Percentiles rank a stretch among this genome's conserved stretches.
These are phyloP conservation scores for Candida tammaniensis DNA, from an alignment of 805 yeast genomes.

Conservation along the genomic window DNA sequence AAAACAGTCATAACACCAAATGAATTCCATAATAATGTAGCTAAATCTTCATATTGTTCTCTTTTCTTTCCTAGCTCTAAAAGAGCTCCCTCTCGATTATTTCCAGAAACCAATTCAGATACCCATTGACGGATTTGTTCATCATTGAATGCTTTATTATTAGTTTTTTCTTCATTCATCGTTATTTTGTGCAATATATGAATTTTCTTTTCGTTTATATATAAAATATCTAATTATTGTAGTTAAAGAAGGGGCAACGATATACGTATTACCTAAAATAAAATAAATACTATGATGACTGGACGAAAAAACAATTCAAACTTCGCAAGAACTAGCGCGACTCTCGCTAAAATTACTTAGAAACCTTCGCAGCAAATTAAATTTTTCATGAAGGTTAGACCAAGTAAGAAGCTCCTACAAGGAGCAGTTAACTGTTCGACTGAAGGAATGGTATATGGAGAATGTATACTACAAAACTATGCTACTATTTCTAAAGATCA, in stretches of 20 bases:
- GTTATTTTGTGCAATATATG: not conserved
- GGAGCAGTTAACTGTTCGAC: slow-evolving; percentile 40
- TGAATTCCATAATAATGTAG: slow-evolving; percentile 90
- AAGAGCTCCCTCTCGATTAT: slow-evolving; percentile 88
- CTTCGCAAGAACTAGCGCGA: no score
- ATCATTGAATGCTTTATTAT: slow-evolving; percentile 42
- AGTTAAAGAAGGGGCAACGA: no score
- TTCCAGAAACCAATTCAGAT: slow-evolving; percentile 83
- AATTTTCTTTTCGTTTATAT: no score
- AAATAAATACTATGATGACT: not conserved
- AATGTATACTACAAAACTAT: slow-evolving; percentile 51
- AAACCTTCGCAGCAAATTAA: no score
- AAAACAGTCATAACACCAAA: slow-evolving; percentile 94
- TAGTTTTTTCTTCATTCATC: slow-evolving; percentile 5
- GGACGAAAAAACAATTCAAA: not conserved
- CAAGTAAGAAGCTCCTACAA: slow-evolving; percentile 39
- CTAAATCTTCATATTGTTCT: slow-evolving; percentile 92
- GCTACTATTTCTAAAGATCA: slow-evolving; percentile 49
- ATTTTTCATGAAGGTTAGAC: slow-evolving; percentile 23
- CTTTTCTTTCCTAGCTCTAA: slow-evolving; percentile 90
- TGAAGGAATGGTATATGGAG: slow-evolving; percentile 50
- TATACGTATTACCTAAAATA: no score
- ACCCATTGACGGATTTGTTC: slow-evolving; percentile 89
- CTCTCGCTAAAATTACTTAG: no score
- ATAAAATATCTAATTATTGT: no score